phyloP scores from a whole-genome alignment of 176 grass and related monocot genomes.

The Thinopyrum elongatum region DNA sequence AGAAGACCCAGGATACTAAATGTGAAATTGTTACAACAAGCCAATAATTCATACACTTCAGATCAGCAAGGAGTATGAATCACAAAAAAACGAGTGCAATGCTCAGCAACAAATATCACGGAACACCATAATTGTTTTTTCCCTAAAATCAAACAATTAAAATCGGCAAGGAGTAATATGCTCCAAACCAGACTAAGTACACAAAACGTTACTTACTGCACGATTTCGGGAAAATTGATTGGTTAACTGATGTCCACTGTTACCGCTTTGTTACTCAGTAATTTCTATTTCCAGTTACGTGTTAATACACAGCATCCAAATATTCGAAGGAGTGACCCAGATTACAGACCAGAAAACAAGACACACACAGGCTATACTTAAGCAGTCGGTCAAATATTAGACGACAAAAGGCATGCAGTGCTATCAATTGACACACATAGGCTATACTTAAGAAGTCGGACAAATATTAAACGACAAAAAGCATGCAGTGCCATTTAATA shows the following conservation, averaged over 20 bases:
- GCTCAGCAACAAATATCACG: background rate
- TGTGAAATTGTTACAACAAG: conserved; percentile 9
- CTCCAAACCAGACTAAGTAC: background rate
- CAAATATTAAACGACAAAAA: conserved; percentile 1
- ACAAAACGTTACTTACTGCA: background rate
- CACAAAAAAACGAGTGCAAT: background rate
- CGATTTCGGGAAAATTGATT: background rate
- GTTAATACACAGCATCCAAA: background rate
- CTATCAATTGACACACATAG: background rate
- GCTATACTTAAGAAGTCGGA: background rate
- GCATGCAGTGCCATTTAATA: background rate
- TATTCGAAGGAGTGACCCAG: conserved; percentile 1
- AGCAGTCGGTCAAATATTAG: background rate
- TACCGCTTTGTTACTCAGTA: background rate
- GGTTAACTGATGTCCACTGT: background rate
- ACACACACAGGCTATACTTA: background rate
- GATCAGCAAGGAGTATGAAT: background rate
- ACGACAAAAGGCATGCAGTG: background rate
- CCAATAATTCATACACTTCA: conserved; percentile 1
- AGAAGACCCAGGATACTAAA: background rate
- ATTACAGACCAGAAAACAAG: background rate
- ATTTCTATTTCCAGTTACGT: background rate
- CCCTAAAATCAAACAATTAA: background rate
- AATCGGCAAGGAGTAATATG: background rate
- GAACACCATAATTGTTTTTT: background rate